phyloP scores from a whole-genome alignment of 2,329 filamentous ascomycete species.

The Chaetomium globosum region DNA sequence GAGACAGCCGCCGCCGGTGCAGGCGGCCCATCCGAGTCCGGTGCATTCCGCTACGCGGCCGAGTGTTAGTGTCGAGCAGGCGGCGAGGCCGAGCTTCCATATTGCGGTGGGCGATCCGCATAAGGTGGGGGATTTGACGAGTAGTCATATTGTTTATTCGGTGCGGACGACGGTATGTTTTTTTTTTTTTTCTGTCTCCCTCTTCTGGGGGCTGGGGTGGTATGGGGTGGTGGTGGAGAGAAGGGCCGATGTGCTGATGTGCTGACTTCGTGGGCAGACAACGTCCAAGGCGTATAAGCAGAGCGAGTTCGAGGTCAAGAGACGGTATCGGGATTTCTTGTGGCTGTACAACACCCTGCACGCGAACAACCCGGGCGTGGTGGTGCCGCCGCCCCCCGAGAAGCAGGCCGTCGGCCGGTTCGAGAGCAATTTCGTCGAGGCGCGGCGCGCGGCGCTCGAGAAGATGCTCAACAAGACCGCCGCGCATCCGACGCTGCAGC shows the following conservation, averaged over 20 bases:
- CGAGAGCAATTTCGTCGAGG: slow-evolving; percentile 95
- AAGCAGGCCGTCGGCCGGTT: slow-evolving; percentile 97
- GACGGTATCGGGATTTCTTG: slow-evolving; percentile 93
- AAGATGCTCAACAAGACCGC: slow-evolving; percentile 98
- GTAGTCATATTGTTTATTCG: slow-evolving; percentile 96
- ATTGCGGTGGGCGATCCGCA: slow-evolving; percentile 95
- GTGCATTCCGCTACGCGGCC: slow-evolving; percentile 62
- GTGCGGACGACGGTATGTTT: slow-evolving; percentile 80
- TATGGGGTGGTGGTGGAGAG: background rate
- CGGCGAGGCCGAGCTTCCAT: slow-evolving; percentile 85
- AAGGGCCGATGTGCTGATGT: background rate
- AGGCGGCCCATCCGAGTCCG: slow-evolving; percentile 57
- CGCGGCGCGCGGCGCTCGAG: slow-evolving; percentile 84
- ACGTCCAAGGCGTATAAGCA: slow-evolving; percentile 94
- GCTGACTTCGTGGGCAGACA: slow-evolving; percentile 58
- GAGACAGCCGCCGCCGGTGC: slow-evolving; percentile 67
- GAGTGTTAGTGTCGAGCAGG: slow-evolving; percentile 89
- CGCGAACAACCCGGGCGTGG: slow-evolving; percentile 89
- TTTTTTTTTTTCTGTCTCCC: background rate
- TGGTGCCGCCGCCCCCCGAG: slow-evolving; percentile 93
- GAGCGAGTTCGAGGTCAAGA: slow-evolving; percentile 87
- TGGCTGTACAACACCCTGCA: slow-evolving; percentile 97
- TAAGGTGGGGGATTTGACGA: slow-evolving; percentile 95
- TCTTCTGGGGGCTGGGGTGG: no score
- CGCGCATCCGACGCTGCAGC: slow-evolving; percentile 83